Evolutionary conservation across 148 eudicot genomes (phyloP).

Genomic region (Camellia lanceoleosa): DNA sequence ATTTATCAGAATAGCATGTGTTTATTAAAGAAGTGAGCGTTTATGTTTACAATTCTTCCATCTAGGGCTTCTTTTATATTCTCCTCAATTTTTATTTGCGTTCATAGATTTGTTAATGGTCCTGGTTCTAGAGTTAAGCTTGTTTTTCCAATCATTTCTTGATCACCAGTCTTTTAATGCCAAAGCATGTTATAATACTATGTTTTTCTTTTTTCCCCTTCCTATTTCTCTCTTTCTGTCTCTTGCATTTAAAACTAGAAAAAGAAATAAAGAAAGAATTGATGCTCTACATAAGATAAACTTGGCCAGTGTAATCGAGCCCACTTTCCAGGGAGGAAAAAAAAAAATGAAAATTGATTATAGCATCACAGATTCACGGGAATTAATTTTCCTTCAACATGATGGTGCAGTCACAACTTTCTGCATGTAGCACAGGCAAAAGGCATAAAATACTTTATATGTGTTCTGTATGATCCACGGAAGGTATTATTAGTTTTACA

Average conservation of each 20-base stretch:
- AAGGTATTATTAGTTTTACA: background rate
- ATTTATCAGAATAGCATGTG: too few relatives aligned
- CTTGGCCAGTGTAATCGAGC: background rate
- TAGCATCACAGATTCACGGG: background rate
- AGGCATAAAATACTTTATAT: background rate
- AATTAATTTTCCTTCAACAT: background rate
- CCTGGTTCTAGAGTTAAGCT: too few relatives aligned
- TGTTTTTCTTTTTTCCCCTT: background rate
- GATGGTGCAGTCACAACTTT: background rate
- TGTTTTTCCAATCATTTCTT: background rate
- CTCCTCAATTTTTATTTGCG: too few relatives aligned
- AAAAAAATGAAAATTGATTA: background rate
- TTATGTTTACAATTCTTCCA: too few relatives aligned
- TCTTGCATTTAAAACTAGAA: background rate
- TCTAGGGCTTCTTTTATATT: too few relatives aligned
- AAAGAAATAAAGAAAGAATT: background rate
- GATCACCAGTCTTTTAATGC: background rate
- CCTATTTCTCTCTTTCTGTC: background rate
- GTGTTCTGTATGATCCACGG: background rate
- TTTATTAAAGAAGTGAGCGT: too few relatives aligned
- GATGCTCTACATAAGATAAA: background rate
- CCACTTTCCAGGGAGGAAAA: background rate
- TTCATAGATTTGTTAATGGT: too few relatives aligned
- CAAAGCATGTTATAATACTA: background rate
- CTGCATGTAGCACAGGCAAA: background rate